Percentiles rank a stretch among this genome's conserved stretches.
Evolutionary conservation across 331 rosid species (phyloP).

Genomic region (Malus hybrid): DNA sequence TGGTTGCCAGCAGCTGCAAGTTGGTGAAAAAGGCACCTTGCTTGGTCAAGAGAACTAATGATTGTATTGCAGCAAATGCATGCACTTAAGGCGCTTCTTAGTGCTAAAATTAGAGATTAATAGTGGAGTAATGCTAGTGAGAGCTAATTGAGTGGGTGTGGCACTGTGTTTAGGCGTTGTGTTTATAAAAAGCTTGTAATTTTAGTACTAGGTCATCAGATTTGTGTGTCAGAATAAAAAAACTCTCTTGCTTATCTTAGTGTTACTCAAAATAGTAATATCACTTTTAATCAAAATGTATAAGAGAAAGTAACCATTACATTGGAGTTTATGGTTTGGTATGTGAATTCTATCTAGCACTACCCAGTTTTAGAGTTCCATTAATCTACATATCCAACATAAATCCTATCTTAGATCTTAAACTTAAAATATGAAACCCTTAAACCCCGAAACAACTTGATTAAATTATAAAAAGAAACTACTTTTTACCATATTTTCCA

Average conservation of each 20-base stretch:
- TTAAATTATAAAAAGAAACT: too few relatives aligned
- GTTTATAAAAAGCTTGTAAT: background rate
- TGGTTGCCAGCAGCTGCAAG: conserved; percentile 18
- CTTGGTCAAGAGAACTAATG: conserved; percentile 17
- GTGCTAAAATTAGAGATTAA: background rate
- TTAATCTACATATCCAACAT: background rate
- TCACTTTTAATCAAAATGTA: background rate
- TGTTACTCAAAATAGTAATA: background rate
- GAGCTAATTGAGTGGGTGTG: background rate
- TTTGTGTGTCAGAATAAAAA: background rate
- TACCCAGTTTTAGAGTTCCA: background rate
- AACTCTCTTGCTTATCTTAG: background rate
- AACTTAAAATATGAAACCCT: background rate
- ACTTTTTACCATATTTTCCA: too few relatives aligned
- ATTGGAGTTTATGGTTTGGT: background rate
- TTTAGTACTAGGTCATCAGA: background rate
- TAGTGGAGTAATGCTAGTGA: too few relatives aligned
- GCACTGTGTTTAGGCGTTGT: background rate
- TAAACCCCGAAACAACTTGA: background rate
- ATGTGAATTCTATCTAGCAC: background rate
- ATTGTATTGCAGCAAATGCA: conserved; percentile 21
- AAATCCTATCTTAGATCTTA: background rate
- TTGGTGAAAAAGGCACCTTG: conserved; percentile 11
- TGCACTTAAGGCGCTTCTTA: conserved; percentile 18
- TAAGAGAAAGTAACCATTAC: background rate